Evolutionary conservation across 768 basidiomycete species (phyloP), one percentile per base, ranked within the genome.

Genomic region (Cubamyces sp.): DNA sequence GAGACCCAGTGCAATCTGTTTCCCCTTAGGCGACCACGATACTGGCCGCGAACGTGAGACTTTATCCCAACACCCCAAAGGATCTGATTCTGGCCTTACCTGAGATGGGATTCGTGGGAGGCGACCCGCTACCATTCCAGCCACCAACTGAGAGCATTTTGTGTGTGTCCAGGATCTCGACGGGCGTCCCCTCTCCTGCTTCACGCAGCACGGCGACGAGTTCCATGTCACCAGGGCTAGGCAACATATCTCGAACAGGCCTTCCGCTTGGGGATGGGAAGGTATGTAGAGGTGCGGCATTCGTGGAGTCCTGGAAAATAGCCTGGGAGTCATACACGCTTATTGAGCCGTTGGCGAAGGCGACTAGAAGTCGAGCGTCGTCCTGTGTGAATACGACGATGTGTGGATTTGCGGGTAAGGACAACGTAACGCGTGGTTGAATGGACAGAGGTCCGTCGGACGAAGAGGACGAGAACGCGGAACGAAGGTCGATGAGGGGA

Each of bases 11-110:
- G 90, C 90, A 43, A 94, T 78, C 58, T 93, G 91, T 70, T 91
- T 94, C 47, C 91, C 92, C 71, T 91, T 92, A 1, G 91, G 89
- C 3, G 91, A 93, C 91, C 92, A 94, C 14, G 88, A 83, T 9
- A 88, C 92, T 93, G 59, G 12, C 54, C 47, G 18, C 1, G 12
- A 12, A 9, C 28, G 16, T 52, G 54, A n/a, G 9, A 45, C 18
- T 64, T 18, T 12, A 23, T 8, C 23, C n/a, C 37, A 5, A 12
- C 8, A 12, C n/a, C 16, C 15, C 57, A 37, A 47, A 54, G 48
- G 37, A 0, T 3, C 5, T 28, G 34, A 53, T 23, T 51, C 40
- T 63, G 43, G 56, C 39, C 87, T 60, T 57, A 91, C 90, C 78
- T 60, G 86, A 81, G 9, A 82, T 81, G 1, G 88, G 87, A 30